Evolutionary conservation across 208 protist genomes (phyloP).

Genomic region (Acanthamoeba triangularis): DNA sequence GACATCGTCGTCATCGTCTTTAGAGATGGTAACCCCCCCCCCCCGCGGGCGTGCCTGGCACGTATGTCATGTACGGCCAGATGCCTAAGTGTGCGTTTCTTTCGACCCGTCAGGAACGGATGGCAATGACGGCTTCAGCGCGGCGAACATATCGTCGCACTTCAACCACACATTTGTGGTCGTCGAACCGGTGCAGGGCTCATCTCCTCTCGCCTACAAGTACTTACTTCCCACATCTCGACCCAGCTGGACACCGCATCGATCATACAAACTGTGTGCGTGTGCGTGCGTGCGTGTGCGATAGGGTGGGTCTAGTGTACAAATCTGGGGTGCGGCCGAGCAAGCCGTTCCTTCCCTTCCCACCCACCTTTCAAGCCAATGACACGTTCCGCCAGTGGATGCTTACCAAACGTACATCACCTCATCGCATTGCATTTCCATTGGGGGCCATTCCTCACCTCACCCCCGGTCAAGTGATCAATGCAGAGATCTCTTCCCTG

Average conservation of each 20-base stretch:
- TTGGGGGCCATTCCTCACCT: not conserved
- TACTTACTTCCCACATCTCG: not conserved
- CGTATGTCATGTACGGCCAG: no score
- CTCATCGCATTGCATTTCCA: not conserved
- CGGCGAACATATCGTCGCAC: constrained; percentile 81
- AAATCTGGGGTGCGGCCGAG: constrained; percentile 43
- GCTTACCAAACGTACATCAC: constrained; percentile 77
- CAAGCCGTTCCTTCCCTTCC: constrained; percentile 69
- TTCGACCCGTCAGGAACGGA: not conserved
- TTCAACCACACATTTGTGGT: constrained; percentile 84
- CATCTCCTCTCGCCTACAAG: not conserved
- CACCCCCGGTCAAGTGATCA: not conserved
- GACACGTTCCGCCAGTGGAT: constrained; percentile 74
- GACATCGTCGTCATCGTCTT: constrained; percentile 83
- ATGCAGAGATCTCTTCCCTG: not conserved
- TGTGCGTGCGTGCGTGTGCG: not conserved
- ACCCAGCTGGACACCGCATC: no score
- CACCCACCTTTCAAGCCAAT: constrained; percentile 25
- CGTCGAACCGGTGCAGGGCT: not conserved
- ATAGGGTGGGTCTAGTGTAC: not conserved
- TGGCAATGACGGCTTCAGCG: constrained; percentile 70
- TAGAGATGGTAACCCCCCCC: constrained; percentile 64
- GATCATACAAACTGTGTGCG: no score
- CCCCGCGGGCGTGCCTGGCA: not conserved
- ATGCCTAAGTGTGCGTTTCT: not conserved